Evolutionary conservation across 1,139 yeast species (phyloP).

Genomic region (Entelexis paramagnoliae): DNA sequence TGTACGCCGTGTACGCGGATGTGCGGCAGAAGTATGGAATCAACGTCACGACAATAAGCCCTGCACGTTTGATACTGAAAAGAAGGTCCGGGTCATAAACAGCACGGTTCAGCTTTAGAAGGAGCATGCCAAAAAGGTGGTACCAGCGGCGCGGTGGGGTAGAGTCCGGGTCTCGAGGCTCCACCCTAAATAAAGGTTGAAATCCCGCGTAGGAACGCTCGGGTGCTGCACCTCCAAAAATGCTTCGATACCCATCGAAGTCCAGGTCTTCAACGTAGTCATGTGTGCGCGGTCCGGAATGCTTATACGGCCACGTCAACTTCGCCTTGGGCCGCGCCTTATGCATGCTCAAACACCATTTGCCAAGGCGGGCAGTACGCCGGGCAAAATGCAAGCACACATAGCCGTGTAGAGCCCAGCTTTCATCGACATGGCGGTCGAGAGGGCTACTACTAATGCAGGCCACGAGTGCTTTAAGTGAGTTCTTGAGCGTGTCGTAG

Average conservation of each 20-base stretch:
- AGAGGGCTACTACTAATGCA: background rate
- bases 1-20: slow-evolving; percentile 28
- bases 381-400: slow-evolving; percentile 16
- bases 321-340: slow-evolving; percentile 16
- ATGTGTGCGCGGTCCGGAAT: background rate
- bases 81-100: slow-evolving; percentile 23
- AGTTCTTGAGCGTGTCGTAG: background rate
- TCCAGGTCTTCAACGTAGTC: slow-evolving; percentile 5
- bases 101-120: slow-evolving; percentile 17
- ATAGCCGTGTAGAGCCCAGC: slow-evolving; percentile 19
- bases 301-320: slow-evolving; percentile 16
- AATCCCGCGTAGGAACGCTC: slow-evolving; percentile 14
- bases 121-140: slow-evolving; percentile 27
- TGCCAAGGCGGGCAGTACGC: slow-evolving; percentile 16
- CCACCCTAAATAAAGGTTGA: slow-evolving; percentile 19
- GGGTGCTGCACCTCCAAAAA: slow-evolving; percentile 6
- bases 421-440: slow-evolving; percentile 1
- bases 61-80: slow-evolving; percentile 28
- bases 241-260: slow-evolving; percentile 15
- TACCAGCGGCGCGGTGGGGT: slow-evolving; percentile 28
- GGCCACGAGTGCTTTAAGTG: background rate
- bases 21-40: slow-evolving; percentile 28
- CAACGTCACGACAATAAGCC: slow-evolving; percentile 25
- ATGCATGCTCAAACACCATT: slow-evolving; percentile 19
- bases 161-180: slow-evolving; percentile 31